Percentiles rank a stretch among this genome's conserved stretches.
Conservation (phyloP, 345 rosid genomes). For the Citrus medica region DNA sequence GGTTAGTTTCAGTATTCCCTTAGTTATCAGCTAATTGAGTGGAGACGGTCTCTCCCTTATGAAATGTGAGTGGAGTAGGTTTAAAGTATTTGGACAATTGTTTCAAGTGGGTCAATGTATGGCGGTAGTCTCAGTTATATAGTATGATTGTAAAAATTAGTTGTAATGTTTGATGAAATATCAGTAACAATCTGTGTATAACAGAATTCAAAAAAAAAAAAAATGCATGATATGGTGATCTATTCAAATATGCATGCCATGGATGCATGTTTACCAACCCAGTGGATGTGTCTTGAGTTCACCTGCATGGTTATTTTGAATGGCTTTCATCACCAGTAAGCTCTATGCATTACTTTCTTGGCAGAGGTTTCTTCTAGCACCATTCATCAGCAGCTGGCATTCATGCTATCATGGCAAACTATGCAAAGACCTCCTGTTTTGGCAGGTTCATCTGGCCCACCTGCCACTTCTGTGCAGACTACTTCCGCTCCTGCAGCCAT, state of each 20-base stretch:
- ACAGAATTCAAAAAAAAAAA: no score
- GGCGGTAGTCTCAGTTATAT: no score
- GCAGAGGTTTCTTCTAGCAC: conserved; percentile 38
- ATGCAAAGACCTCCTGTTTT: conserved; percentile 21
- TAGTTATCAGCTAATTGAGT: no score
- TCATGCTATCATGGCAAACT: conserved; percentile 25
- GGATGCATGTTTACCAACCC: background rate
- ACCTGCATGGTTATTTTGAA: background rate
- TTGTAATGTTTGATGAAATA: no score
- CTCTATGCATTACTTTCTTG: background rate
- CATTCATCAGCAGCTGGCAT: conserved; percentile 31
- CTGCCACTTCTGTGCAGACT: background rate
- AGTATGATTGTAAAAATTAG: no score
- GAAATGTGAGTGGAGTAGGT: no score
- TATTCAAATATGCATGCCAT: background rate
- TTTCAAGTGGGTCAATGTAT: no score
- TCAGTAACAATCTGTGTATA: no score
- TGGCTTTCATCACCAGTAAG: background rate
- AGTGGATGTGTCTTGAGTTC: background rate
- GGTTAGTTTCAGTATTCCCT: no score
- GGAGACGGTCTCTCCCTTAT: no score
- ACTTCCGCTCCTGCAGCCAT: background rate
- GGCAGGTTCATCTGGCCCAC: conserved; percentile 20
- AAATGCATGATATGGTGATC: background rate
- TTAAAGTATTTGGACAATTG: no score